Base-by-base conservation (phyloP, 202 grass and related monocot species). In the Musa balbisiana region DNA sequence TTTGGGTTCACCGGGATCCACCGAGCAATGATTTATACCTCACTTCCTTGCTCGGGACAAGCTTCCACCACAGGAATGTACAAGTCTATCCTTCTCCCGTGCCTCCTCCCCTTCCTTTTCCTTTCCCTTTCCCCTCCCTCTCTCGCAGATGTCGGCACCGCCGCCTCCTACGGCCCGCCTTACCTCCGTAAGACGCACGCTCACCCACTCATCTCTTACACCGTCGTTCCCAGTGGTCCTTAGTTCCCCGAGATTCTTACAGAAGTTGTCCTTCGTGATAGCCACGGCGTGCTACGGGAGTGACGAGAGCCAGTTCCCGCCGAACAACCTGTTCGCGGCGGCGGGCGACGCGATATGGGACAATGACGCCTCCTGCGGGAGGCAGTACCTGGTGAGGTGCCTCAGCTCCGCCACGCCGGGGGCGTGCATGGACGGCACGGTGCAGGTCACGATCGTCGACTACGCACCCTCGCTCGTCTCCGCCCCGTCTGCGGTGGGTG, bases 291-390 rank as follows among this genome's bases (percentile, higher is more conserved):
- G 85, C 17, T 52, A 80, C 25, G 85, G 85, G 13, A 22, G 1
- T 14, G 65, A 80, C 51, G 62, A 73, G 70, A 51, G 55, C 22
- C 85, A 87, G 76, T 87, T 87, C 51, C 85, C 85, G 1, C 25
- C 65, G 20, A 71, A 58, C 13, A 56, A 73, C 53, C 56, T 87
- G 49, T 87, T 87, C 49, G 80, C 80, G 0, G 85, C 85, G 10
- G 85, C 85, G 0, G 85, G 85, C 0, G 85, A 83, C 10, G 80
- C 71, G 14, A 83, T 83, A 50, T 87, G 85, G 85, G 80, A 83
- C 72, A 87, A 87, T 58, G 80, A 76, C 22, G 84, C 84, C 1
- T 78, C 79, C 17, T 87, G 84, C 53, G 84, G 84, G 8, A 55
- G 84, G 16, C 80, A 80, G 19, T 87, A 87, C 54, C 2, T 76